Evolutionary conservation across 2,329 filamentous ascomycete species (phyloP).

Genomic region (Helminthosporium solani): DNA sequence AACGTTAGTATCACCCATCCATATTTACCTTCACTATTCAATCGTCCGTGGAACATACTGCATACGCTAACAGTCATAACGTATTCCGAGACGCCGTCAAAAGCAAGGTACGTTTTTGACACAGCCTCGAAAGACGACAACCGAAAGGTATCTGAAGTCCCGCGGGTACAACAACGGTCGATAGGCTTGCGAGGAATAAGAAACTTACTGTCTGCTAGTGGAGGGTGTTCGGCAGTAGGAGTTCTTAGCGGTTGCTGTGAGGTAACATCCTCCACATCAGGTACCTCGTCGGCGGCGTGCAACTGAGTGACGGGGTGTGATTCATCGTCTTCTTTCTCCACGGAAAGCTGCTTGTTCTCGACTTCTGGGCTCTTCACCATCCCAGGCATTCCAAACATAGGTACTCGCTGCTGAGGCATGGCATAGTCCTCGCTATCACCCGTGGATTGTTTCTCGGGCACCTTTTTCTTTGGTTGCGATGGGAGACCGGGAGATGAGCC

Average conservation of each 20-base stretch:
- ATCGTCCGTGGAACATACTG: conserved; percentile 31
- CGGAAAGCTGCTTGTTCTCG: conserved; percentile 43
- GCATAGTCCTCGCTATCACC: conserved; percentile 39
- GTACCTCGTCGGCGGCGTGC: conserved; percentile 49
- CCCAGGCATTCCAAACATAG: conserved; percentile 67
- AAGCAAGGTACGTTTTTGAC: conserved; percentile 35
- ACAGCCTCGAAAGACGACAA: conserved; percentile 30
- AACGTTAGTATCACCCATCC: conserved; percentile 16
- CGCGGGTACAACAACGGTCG: conserved; percentile 14
- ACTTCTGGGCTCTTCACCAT: conserved; percentile 58
- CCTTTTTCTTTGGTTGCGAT: conserved; percentile 53
- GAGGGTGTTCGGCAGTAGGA: conserved; percentile 41
- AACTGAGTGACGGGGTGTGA: conserved; percentile 45
- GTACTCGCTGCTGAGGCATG: conserved; percentile 46
- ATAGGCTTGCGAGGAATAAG: conserved; percentile 40
- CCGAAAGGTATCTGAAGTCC: conserved; percentile 24
- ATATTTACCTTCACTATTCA: no score
- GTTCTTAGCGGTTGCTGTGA: conserved; percentile 45
- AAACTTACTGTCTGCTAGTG: conserved; percentile 56
- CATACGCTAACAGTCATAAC: conserved; percentile 42
- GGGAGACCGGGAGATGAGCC: conserved; percentile 39
- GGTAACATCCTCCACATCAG: conserved; percentile 58
- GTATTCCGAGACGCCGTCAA: conserved; percentile 38
- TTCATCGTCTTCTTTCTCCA: conserved; percentile 55
- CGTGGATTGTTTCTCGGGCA: conserved; percentile 38